Conservation (phyloP, 1,284 basidiomycete genomes). For the Jaminaea rosea region DNA sequence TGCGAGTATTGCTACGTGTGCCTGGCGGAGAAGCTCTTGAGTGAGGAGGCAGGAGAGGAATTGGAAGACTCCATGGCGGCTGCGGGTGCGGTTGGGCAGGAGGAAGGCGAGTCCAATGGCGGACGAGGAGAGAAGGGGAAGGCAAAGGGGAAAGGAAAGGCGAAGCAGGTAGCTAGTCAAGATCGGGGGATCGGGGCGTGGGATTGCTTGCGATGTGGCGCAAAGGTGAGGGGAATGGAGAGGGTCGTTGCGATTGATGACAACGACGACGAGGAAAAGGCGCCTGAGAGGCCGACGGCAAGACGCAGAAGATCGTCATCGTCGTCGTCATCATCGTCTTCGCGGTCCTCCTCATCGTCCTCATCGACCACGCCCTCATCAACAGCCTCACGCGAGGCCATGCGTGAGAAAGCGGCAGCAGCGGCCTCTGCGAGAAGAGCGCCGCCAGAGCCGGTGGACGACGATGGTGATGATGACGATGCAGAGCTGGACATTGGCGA, state of each 20-base stretch:
- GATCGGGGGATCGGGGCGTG: conserved; percentile 22
- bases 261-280: background rate
- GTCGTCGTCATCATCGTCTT: no score
- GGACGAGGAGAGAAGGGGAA: background rate
- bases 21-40: conserved; percentile 32
- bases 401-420: background rate
- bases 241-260: background rate
- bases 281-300: background rate
- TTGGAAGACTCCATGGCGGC: conserved; percentile 18
- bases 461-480: background rate
- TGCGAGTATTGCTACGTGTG: conserved; percentile 44
- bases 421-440: background rate
- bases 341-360: no score
- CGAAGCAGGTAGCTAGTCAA: background rate
- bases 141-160: background rate
- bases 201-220: conserved; percentile 40
- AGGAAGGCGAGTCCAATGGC: background rate
- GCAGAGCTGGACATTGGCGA: background rate
- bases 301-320: no score
- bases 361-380: no score
- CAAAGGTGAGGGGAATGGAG: conserved; percentile 10
- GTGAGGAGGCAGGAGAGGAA: conserved; percentile 40
- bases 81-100: background rate
- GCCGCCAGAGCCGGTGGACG: background rate
- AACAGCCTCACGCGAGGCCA: no score